Percentiles rank a stretch among this genome's conserved stretches.
Conservation (phyloP, 495 filamentous ascomycete species). For the Astrocystis sublimbata region DNA sequence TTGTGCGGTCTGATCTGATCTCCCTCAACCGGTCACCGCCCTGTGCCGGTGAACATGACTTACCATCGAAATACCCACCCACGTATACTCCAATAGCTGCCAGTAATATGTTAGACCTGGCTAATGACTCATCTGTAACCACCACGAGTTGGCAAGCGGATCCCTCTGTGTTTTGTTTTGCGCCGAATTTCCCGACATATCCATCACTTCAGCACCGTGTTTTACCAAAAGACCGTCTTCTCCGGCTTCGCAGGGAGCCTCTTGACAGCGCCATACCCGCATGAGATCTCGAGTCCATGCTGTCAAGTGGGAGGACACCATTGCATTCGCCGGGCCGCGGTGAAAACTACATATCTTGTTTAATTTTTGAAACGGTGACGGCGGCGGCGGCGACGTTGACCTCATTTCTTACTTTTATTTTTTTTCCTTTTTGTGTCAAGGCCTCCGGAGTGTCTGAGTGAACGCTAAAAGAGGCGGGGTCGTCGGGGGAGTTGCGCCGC, state of each 20-base stretch:
- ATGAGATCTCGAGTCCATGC: constrained; percentile 26
- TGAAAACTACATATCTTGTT: constrained; percentile 40
- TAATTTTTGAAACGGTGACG: constrained; percentile 42
- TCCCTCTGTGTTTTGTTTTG: constrained; percentile 36
- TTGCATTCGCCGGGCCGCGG: constrained; percentile 36
- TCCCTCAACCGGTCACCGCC: constrained; percentile 15
- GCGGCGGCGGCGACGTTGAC: constrained; percentile 31
- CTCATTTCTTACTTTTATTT: constrained; percentile 27
- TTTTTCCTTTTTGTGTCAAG: constrained; percentile 26
- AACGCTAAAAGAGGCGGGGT: constrained; percentile 25
- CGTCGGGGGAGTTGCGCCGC: no score
- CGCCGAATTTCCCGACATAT: constrained; percentile 29
- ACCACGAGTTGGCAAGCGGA: constrained; percentile 31
- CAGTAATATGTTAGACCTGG: constrained; percentile 35
- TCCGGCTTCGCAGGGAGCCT: constrained; percentile 25
- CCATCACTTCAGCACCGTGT: constrained; percentile 6
- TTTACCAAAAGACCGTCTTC: constrained; percentile 24
- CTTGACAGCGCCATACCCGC: constrained; percentile 25
- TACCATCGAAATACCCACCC: constrained; percentile 25
- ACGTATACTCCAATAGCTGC: constrained; percentile 27
- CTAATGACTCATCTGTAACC: constrained; percentile 38
- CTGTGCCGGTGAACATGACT: constrained; percentile 11
- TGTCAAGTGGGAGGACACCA: constrained; percentile 24
- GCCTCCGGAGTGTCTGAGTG: constrained; percentile 26
- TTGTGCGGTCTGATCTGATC: constrained; percentile 94